Conservation (phyloP, 1,139 yeast genomes). For the Saccharomyces hybrid region DNA sequence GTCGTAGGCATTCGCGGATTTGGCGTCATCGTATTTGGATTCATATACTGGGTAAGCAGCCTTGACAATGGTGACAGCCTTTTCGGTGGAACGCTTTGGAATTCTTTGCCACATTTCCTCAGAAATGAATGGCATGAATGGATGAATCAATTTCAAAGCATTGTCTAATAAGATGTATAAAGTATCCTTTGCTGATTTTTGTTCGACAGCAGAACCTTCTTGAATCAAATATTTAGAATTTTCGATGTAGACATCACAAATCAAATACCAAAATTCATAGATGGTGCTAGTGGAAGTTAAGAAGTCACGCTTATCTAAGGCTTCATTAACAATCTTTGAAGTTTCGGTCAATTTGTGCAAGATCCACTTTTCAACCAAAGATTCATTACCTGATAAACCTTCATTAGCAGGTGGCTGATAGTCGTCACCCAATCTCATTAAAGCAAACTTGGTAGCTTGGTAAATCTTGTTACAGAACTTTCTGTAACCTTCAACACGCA, state of each 20-base stretch:
- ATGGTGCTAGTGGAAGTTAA: conserved; percentile 79
- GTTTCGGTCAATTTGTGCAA: conserved; percentile 75
- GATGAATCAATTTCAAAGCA: conserved; percentile 88
- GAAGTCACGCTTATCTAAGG: conserved; percentile 80
- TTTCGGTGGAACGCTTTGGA: conserved; percentile 76
- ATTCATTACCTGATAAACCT: conserved; percentile 66
- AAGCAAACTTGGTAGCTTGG: conserved; percentile 96
- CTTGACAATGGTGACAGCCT: conserved; percentile 61
- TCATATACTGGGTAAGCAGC: conserved; percentile 72
- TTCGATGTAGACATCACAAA: conserved; percentile 97
- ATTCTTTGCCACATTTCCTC: conserved; percentile 99
- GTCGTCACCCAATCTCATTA: conserved; percentile 86
- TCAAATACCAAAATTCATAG: conserved; percentile 90
- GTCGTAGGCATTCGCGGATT: conserved; percentile 69
- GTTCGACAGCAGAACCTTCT: conserved; percentile 81
- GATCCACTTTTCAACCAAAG: conserved; percentile 95
- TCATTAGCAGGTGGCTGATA: conserved; percentile 69
- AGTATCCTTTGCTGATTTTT: conserved; percentile 87
- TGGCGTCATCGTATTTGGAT: conserved; percentile 51
- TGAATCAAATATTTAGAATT: conserved; percentile 88
- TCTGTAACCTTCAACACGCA: conserved; percentile 98
- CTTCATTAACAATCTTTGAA: conserved; percentile 54
- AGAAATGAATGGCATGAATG: conserved; percentile 95
- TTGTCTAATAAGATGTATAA: conserved; percentile 88
- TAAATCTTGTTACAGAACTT: conserved; percentile 98